A percentile compares a stretch with the other conserved stretches of the same genome.
These are phyloP conservation scores for Fagopyrum esculentum DNA, from an alignment of 148 eudicot species.

Conservation along the genomic window DNA sequence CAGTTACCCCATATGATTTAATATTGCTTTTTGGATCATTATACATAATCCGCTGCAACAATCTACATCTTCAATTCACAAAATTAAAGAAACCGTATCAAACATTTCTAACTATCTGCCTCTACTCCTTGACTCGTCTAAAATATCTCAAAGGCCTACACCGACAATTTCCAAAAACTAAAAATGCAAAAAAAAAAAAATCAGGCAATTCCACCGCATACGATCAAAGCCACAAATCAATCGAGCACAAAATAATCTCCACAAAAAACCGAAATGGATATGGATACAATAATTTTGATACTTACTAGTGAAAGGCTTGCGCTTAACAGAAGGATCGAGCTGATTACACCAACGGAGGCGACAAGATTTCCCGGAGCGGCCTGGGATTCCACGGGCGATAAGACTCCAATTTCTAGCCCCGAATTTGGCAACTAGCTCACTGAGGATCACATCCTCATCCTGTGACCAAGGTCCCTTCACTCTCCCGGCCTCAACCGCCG, in stretches of 20 bases:
- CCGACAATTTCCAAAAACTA: background rate
- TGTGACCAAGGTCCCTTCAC: conserved; percentile 57
- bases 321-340: conserved; percentile 55
- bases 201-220: background rate
- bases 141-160: background rate
- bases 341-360: conserved; percentile 82
- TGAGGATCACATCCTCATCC: conserved; percentile 47
- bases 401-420: conserved; percentile 68
- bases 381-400: conserved; percentile 64
- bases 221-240: background rate
- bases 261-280: background rate
- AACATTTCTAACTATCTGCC: background rate
- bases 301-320: conserved; percentile 71
- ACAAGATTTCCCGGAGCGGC: conserved; percentile 65
- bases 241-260: background rate
- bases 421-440: conserved; percentile 36
- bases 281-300: background rate
- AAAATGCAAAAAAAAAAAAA: background rate
- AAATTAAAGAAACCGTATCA: background rate
- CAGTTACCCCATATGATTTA: background rate
- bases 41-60: background rate
- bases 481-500: conserved; percentile 9
- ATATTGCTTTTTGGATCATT: background rate
- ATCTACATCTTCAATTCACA: background rate
- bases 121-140: background rate